Percentiles rank a stretch among this genome's conserved stretches.
phyloP scores from a whole-genome alignment of 345 rosid genomes.

The Viola odorata region DNA sequence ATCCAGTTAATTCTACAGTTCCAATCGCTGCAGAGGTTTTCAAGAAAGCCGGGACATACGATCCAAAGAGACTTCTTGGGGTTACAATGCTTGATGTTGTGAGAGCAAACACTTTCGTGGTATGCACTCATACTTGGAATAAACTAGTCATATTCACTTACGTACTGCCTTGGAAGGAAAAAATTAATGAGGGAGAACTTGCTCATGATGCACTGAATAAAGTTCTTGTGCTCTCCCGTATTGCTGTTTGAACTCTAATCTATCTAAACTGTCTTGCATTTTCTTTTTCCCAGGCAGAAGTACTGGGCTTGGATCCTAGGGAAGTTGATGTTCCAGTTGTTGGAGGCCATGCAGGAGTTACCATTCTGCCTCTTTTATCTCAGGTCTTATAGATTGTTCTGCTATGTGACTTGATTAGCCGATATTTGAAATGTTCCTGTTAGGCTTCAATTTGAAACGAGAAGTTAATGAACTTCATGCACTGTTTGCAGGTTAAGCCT shows the following conservation, averaged over 20 bases:
- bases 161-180: neutral
- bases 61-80: slow-evolving; percentile 63
- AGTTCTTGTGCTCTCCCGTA: neutral
- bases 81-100: slow-evolving; percentile 74
- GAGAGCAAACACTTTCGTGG: slow-evolving; percentile 60
- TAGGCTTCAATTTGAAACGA: neutral
- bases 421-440: neutral
- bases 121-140: neutral
- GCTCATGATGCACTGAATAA: neutral
- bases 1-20: slow-evolving; percentile 77
- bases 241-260: neutral
- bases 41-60: slow-evolving; percentile 64
- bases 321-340: slow-evolving; percentile 29
- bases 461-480: neutral
- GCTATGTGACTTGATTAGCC: too few species aligned
- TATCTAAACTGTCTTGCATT: neutral
- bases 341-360: slow-evolving; percentile 36
- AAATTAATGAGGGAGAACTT: neutral
- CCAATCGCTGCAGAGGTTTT: slow-evolving; percentile 78
- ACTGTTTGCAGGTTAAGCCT: slow-evolving; percentile 24
- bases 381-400: slow-evolving; percentile 12
- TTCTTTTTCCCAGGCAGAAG: slow-evolving; percentile 20
- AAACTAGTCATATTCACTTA: neutral
- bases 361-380: slow-evolving; percentile 28
- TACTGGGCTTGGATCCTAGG: slow-evolving; percentile 30